Percentiles rank a stretch among this genome's conserved stretches.
These are phyloP conservation scores for Leucoagaricus sp. DNA, from an alignment of 1,284 basidiomycete species.

Conservation along the genomic window DNA sequence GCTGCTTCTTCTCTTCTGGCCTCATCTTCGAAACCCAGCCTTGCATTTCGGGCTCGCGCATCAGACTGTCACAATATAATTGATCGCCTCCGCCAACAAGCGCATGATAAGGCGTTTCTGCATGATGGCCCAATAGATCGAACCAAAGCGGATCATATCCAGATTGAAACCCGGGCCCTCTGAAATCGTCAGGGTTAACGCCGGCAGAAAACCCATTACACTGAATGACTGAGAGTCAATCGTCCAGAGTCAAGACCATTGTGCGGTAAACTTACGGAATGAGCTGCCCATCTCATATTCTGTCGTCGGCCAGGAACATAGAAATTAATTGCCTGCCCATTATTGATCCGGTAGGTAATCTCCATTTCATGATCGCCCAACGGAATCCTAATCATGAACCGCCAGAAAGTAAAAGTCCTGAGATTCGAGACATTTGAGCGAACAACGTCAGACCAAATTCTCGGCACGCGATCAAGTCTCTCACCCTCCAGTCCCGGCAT, in stretches of 20 bases:
- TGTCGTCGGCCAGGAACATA: constrained; percentile 80
- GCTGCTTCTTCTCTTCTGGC: constrained; percentile 62
- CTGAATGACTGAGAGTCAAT: constrained; percentile 32
- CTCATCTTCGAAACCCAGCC: constrained; percentile 79
- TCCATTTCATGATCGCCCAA: constrained; percentile 73
- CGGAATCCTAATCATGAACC: constrained; percentile 88
- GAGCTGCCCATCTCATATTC: constrained; percentile 90
- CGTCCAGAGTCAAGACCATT: neutral
- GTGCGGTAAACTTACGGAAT: constrained; percentile 60
- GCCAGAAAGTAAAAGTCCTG: constrained; percentile 91
- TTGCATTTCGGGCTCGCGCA: constrained; percentile 77
- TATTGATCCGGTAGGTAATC: constrained; percentile 81
- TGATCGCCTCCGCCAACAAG: constrained; percentile 87
- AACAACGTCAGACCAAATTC: too few species aligned
- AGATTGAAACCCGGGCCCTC: constrained; percentile 69
- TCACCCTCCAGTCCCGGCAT: constrained; percentile 66
- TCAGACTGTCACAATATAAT: constrained; percentile 76
- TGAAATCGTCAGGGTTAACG: constrained; percentile 78
- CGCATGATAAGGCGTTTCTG: constrained; percentile 80
- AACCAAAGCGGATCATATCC: constrained; percentile 94
- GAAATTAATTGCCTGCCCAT: constrained; percentile 80
- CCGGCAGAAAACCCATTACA: constrained; percentile 85
- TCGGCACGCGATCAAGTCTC: too few species aligned
- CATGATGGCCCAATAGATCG: constrained; percentile 84
- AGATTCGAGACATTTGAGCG: neutral